Base-by-base conservation (phyloP, 495 filamentous ascomycete species). In the Immersiella caudata region DNA sequence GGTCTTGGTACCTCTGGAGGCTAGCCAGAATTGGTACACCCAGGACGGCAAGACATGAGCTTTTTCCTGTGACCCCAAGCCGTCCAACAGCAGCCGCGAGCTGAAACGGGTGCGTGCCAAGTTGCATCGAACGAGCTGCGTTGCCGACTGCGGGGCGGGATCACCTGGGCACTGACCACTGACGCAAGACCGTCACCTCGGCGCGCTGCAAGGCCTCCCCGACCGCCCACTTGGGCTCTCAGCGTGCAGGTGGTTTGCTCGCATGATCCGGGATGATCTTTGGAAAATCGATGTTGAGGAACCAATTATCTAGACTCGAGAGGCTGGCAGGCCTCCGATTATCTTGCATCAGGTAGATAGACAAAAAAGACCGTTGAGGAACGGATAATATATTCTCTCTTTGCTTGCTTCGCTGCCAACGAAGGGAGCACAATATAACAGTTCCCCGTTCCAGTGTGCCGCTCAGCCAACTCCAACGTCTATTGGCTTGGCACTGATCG, bases 171-270 rank as follows among this genome's bases (percentile, higher is more conserved):
- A 29, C 9, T 60, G 57, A 12, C 25, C 57, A 18, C 57, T 60
- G 57, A 60, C 57, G 57, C 57, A 60, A 60, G 57, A 60, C 29
- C 26, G 29, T n/a, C 9, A n/a, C 16, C 21, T 22, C 24, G 57
- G 24, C 20, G 57, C 25, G 29, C n/a, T 36, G 56, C 22, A 35
- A 35, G 56, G 56, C 56, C 56, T 59, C 29, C n/a, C 56, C 24
- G 24, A 55, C 52, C 24, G 20, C 24, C 52, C 40, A 46, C 40
- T 46, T 46, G 40, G 40, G 40, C 40, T 46, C 40, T 2, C 40
- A 6, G 40, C 40, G 40, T 12, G 40, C 40, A 46, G 40, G 40
- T 46, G 40, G 40, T 46, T 46, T 46, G 40, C 11, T 14, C 40
- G 40, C 40, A 46, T 46, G 40, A 46, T 46, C 29, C 29, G 40